Percentiles rank a stretch among this genome's conserved stretches.
phyloP scores from a whole-genome alignment of 805 yeast species.

The Teunomyces kruisii region DNA sequence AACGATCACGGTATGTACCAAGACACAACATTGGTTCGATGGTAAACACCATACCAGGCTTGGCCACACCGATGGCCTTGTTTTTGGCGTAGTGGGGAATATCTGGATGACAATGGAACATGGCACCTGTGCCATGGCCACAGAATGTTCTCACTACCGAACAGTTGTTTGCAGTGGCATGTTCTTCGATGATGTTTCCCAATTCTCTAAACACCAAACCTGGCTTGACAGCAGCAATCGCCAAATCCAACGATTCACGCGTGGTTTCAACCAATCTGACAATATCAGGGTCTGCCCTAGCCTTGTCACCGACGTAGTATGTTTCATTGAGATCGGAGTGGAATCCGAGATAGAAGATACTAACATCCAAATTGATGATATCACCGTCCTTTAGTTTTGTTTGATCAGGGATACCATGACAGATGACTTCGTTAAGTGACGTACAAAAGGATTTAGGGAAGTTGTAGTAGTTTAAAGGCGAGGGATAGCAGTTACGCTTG shows the following conservation, averaged over 20 bases:
- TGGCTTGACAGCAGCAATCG: constrained; percentile 85
- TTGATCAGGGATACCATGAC: constrained; percentile 97
- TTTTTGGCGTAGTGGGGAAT: constrained; percentile 93
- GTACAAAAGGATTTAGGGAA: constrained; percentile 93
- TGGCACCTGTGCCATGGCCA: constrained; percentile 88
- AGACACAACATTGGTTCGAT: constrained; percentile 95
- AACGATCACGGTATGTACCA: constrained; percentile 75
- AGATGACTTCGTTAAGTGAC: constrained; percentile 90
- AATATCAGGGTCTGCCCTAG: constrained; percentile 70
- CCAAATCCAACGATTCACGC: constrained; percentile 81
- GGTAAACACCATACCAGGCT: constrained; percentile 95
- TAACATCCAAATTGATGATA: constrained; percentile 86
- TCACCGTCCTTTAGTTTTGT: constrained; percentile 89
- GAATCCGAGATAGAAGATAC: constrained; percentile 80
- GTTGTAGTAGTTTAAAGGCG: constrained; percentile 91
- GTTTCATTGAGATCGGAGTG: constrained; percentile 97
- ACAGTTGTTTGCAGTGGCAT: constrained; percentile 73
- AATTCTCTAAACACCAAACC: constrained; percentile 84
- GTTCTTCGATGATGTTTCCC: constrained; percentile 85
- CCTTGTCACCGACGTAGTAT: constrained; percentile 91
- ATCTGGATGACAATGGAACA: constrained; percentile 90
- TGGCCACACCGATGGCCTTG: constrained; percentile 90
- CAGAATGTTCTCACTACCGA: constrained; percentile 88
- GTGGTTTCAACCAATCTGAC: constrained; percentile 86
- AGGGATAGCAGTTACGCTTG: constrained; percentile 88